Evolutionary conservation across 192 early-diverging fungal genomes (phyloP).

Genomic region (Paraglomus occultum): DNA sequence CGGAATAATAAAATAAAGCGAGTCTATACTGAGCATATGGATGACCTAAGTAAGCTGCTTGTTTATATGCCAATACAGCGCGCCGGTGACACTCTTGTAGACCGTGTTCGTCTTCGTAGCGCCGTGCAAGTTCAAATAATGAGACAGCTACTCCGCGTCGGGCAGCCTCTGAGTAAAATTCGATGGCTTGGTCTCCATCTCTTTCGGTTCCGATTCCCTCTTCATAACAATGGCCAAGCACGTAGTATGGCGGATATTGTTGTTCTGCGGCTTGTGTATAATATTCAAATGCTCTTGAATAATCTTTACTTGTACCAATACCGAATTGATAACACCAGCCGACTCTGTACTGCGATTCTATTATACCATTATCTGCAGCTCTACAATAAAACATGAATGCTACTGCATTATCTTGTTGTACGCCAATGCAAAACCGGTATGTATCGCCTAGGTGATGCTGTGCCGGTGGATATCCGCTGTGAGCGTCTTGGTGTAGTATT

Average conservation of each 20-base stretch:
- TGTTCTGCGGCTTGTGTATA: not conserved
- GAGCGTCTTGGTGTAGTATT: conserved; percentile 64
- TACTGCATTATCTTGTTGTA: conserved; percentile 48
- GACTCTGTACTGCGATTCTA: conserved; percentile 51
- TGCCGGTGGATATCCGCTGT: conserved; percentile 68
- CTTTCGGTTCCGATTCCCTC: not conserved
- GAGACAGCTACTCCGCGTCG: no score
- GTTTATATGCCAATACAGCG: no score
- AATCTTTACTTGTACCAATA: conserved; percentile 52
- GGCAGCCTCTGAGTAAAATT: no score
- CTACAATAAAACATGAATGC: conserved; percentile 63
- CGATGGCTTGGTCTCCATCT: not conserved
- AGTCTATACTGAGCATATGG: no score
- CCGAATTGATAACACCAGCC: conserved; percentile 66
- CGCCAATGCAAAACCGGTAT: conserved; percentile 77
- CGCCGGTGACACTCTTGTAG: no score
- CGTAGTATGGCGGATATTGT: not conserved
- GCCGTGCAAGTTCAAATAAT: no score
- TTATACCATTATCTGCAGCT: conserved; percentile 53
- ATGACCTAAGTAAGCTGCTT: no score
- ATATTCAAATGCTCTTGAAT: not conserved
- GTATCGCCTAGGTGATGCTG: conserved; percentile 80
- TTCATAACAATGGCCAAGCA: not conserved
- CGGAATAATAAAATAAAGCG: no score
- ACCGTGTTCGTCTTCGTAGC: no score